Evolutionary conservation across 2,329 filamentous ascomycete species (phyloP).

Genomic region (Cylindrodendrum hubeiense): DNA sequence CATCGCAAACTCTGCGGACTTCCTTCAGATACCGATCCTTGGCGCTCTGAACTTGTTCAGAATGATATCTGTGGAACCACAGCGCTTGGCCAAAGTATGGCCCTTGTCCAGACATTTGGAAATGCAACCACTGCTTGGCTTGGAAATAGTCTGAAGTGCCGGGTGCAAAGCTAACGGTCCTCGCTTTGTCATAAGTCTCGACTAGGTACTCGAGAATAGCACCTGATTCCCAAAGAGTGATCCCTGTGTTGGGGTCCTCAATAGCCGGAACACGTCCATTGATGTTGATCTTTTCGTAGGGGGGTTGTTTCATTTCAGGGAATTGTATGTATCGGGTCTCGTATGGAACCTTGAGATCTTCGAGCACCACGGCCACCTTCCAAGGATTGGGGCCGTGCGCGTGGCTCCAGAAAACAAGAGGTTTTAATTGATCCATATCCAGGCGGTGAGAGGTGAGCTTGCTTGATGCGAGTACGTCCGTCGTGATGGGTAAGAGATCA

Average conservation of each 20-base stretch:
- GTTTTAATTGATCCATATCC: background rate
- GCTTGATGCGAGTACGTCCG: no score
- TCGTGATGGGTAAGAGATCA: no score
- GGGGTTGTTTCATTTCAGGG: background rate
- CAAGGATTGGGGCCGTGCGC: background rate
- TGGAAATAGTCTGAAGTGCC: background rate
- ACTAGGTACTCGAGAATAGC: slow-evolving; percentile 49
- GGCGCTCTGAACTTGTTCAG: background rate
- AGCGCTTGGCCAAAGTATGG: background rate
- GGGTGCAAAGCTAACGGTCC: background rate
- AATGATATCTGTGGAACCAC: background rate
- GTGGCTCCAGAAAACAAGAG: background rate
- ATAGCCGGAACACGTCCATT: slow-evolving; percentile 52
- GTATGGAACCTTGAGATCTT: background rate
- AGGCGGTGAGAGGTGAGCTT: no score
- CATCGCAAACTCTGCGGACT: background rate
- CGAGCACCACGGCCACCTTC: background rate
- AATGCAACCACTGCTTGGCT: background rate
- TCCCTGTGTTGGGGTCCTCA: slow-evolving; percentile 50
- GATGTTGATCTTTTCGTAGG: slow-evolving; percentile 45
- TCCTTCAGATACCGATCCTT: background rate
- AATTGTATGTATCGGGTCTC: background rate
- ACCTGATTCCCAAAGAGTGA: slow-evolving; percentile 43
- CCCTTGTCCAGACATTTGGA: background rate
- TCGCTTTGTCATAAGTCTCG: slow-evolving; percentile 45